Evolutionary conservation across 2,329 filamentous ascomycete genomes (phyloP), one percentile per base, ranked within the genome.

Genomic region (Fusarium newnesense): DNA sequence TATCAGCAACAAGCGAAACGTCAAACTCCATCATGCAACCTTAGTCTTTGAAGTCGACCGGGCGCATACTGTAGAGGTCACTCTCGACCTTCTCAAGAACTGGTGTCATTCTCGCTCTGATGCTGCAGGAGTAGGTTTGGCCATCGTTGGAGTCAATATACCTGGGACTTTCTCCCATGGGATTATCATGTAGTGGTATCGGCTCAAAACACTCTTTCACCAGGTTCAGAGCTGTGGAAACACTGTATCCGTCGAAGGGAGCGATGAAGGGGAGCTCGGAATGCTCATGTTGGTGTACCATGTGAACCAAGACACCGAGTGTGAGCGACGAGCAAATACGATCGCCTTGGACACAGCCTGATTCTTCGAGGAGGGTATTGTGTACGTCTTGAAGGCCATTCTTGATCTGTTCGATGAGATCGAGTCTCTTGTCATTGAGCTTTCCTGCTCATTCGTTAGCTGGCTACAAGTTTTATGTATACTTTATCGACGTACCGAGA

Each of bases 341-440:
- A n/a, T 42, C 3, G 40, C 40, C 7, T 16, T 0, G 40, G 40
- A 42, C 13, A 2, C 40, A 42, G 7, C 0, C 40, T 24, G 40
- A 10, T n/a, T n/a, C 40, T 42, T 12, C 2, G 37, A 21, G 11
- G 21, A 42, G 40, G 10, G 21, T 7, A 3, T 42, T 5, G 21
- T 16, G 1, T 10, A 42, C 0, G 21, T 42, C 13, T n/a, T n/a
- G 1, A 24, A 42, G 13, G 16, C 40, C 21, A 0, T 42, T 13
- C 0, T 42, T 42, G 40, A 42, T 42, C 21, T 42, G 40, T 24
- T n/a, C 7, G 40, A 42, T 42, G 40, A 16, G 21, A 7, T 16
- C 13, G 13, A 42, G 40, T 24, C 40, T 42, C 21, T n/a, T 42
- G 3, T 24, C 40, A 9, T 24, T 42, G 0, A 42, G 1, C 9